Base-by-base conservation (phyloP, 2,329 filamentous ascomycete species). In the Penicillium brevicompactum region DNA sequence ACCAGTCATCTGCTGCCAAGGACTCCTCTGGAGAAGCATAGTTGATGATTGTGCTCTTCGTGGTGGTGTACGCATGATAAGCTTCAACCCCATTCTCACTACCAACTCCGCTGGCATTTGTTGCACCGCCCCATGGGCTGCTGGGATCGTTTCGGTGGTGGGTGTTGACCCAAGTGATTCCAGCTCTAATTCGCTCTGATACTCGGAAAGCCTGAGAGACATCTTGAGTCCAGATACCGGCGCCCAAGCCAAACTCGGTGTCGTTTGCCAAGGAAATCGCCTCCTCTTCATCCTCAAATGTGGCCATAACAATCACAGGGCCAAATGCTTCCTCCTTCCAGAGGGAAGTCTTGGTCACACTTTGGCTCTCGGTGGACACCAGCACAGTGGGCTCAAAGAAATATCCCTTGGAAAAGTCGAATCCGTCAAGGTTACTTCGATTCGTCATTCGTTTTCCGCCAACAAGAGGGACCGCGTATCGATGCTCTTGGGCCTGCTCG, bases 141-240 rank as follows among this genome's bases (percentile, higher is more conserved):
- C 61, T 86, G 86, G 87, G 87, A 61, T 90, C 87, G 62, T 90
- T 90, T 32, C 87, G 80, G 67, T 90, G 87, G 70, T 90, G 87
- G 0, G 74, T 79, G 58, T 79, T 82, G 14, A 74, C 70, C 76
- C 67, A 80, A 30, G 76, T 73, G 30, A 82, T 81, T 1, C 78
- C 79, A 1, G 79, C 75, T 14, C 82, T 78, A 13, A 82, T 80
- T 14, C 64, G 66, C 4, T 75, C 75, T 0, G 78, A 75, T 0
- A 81, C 75, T 1, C 78, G 71, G 57, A 79, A 78, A 3, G 77
- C 79, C 58, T 80, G 78, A 0, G 73, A 70, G 9, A 82, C 70
- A 45, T 82, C 77, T 30, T 77, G 73, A 1, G 80, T 81, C 80
- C 79, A 82, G 3, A 83, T 70, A 0, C 78, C 78, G 5, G 80